Percentiles rank a stretch among this genome's conserved stretches.
phyloP scores from a whole-genome alignment of 169 alveolate species.

The Pseudocohnilembus persalinus region DNA sequence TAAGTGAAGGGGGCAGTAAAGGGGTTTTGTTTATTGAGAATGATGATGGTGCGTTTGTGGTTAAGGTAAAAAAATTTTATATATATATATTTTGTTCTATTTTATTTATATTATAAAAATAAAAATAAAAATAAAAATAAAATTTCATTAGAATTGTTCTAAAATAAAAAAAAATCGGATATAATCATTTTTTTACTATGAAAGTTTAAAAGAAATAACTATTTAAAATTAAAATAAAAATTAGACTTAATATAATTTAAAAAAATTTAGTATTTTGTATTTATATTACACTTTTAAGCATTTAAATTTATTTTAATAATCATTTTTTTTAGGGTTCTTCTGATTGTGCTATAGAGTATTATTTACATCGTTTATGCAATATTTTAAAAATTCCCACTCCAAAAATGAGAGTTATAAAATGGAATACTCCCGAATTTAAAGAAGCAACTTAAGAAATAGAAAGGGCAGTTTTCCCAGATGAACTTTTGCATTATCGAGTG shows the following conservation, averaged over 20 bases:
- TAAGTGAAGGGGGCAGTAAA: conserved; percentile 6
- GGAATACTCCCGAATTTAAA: conserved; percentile 2
- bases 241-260: too few relatives aligned
- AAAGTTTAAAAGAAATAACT: too few relatives aligned
- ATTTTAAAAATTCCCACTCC: conserved; percentile 6
- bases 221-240: too few relatives aligned
- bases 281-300: too few relatives aligned
- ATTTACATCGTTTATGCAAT: neutral
- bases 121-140: too few relatives aligned
- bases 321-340: conserved; percentile 4
- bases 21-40: conserved; percentile 22
- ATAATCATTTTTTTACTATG: too few relatives aligned
- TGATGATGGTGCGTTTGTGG: conserved; percentile 29
- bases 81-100: too few relatives aligned
- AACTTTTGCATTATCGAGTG: conserved; percentile 9
- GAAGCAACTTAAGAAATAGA: neutral
- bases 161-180: too few relatives aligned
- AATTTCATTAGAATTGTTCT: too few relatives aligned
- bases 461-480: conserved; percentile 18
- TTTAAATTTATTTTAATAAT: too few relatives aligned
- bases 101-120: too few relatives aligned
- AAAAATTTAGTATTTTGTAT: too few relatives aligned
- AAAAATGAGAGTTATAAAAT: conserved; percentile 3
- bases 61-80: neutral
- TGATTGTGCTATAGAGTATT: conserved; percentile 24